Evolutionary conservation across 2,329 filamentous ascomycete genomes (phyloP).

Genomic region (Phoma sp.): DNA sequence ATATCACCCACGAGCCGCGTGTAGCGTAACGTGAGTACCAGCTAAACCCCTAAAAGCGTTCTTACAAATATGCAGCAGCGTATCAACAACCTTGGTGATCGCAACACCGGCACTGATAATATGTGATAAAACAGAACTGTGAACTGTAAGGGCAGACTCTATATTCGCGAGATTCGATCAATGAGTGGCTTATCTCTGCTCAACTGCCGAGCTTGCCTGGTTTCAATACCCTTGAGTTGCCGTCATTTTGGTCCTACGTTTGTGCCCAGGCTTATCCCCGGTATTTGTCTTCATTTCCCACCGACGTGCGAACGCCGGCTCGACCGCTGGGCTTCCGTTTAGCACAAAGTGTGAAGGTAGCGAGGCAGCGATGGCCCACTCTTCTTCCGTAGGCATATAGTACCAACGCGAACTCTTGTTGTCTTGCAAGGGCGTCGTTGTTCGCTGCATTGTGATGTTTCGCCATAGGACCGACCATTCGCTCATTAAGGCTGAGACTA

Average conservation of each 20-base stretch:
- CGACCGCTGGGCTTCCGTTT: slow-evolving; percentile 1
- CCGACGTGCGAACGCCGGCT: slow-evolving; percentile 2
- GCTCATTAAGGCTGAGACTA: slow-evolving; percentile 7
- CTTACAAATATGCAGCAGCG: neutral
- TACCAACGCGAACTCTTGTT: neutral
- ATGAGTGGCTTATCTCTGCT: neutral
- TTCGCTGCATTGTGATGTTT: neutral
- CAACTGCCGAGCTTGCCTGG: neutral
- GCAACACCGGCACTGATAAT: neutral
- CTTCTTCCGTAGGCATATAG: neutral
- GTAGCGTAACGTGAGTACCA: neutral
- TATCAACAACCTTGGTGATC: neutral
- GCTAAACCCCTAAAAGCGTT: too few species aligned
- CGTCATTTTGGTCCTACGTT: neutral
- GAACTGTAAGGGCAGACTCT: neutral
- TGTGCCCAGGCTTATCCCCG: neutral
- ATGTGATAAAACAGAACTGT: neutral
- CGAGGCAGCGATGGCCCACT: neutral
- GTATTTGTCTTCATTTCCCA: slow-evolving; percentile 1
- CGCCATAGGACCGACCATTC: neutral
- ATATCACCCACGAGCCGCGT: neutral
- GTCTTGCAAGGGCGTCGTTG: slow-evolving; percentile 6
- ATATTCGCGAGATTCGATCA: neutral
- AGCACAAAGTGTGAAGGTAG: neutral
- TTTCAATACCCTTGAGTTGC: neutral